phyloP scores from a whole-genome alignment of 1,284 basidiomycete genomes.

The Ganoderma meredithae region DNA sequence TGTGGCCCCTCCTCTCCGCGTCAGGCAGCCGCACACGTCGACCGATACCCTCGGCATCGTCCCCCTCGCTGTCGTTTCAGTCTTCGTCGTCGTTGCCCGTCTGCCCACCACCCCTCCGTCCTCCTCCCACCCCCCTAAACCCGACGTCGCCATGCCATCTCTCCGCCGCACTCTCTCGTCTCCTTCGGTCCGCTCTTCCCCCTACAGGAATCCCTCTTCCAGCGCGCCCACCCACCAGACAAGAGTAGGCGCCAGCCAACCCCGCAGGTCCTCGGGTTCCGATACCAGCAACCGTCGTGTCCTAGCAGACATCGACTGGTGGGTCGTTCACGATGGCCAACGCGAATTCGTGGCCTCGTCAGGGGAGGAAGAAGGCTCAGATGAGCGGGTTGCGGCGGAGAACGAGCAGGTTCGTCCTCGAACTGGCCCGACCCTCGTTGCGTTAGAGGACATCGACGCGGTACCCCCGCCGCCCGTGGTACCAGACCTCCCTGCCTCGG shows the following conservation, averaged over 20 bases:
- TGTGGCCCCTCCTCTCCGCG: conserved; percentile 30
- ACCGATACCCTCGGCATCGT: conserved; percentile 34
- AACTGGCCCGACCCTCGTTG: conserved; percentile 16
- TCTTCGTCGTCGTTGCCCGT: conserved; percentile 43
- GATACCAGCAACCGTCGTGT: conserved; percentile 69
- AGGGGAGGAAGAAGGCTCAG: conserved; percentile 30
- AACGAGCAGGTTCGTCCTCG: conserved; percentile 28
- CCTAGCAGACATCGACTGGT: conserved; percentile 85
- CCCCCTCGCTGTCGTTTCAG: conserved; percentile 22
- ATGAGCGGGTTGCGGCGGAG: conserved; percentile 33
- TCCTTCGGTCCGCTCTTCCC: conserved; percentile 66
- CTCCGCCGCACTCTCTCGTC: conserved; percentile 77
- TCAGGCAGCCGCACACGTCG: conserved; percentile 34
- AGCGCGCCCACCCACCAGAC: conserved; percentile 42
- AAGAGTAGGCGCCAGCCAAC: conserved; percentile 50
- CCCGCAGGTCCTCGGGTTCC: conserved; percentile 70
- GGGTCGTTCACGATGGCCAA: conserved; percentile 78
- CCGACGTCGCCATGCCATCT: conserved; percentile 63
- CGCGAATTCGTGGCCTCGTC: conserved; percentile 48
- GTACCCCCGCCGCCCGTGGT: conserved; percentile 24
- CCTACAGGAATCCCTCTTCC: conserved; percentile 55
- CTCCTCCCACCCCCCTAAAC: conserved; percentile 42
- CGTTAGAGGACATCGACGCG: conserved; percentile 27
- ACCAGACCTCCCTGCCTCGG: conserved; percentile 21
- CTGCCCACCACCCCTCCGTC: conserved; percentile 59